These are phyloP conservation scores for Tolypocladium ovalisporum DNA, from an alignment of 2,329 filamentous ascomycete genomes.

Conservation along the genomic window DNA sequence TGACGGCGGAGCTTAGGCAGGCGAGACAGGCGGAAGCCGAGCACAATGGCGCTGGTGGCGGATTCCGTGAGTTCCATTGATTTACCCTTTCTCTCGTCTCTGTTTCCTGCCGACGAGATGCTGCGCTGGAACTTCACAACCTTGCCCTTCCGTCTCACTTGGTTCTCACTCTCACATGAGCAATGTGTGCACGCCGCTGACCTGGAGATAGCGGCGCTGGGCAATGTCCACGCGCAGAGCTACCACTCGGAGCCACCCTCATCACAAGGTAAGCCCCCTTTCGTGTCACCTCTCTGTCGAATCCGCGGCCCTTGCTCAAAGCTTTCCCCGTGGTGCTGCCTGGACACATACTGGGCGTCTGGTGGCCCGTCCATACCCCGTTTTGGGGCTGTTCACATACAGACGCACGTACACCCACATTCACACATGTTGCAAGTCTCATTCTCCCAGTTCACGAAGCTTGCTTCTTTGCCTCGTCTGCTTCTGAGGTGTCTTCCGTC, in stretches of 20 bases:
- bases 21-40: not conserved
- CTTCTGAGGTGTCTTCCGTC: not conserved
- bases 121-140: not conserved
- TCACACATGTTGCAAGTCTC: not conserved
- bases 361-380: not conserved
- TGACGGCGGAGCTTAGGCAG: slow-evolving; percentile 19
- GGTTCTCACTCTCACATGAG: not conserved
- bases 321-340: not conserved
- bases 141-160: not conserved
- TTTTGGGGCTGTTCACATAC: not conserved
- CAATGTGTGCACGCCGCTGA: not conserved
- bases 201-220: not conserved
- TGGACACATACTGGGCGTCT: not conserved
- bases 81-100: not conserved
- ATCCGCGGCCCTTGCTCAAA: not conserved
- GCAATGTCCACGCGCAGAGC: not conserved
- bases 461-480: not conserved
- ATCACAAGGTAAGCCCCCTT: not conserved
- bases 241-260: not conserved
- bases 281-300: not conserved
- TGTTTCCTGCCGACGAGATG: not conserved
- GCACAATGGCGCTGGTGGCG: not conserved
- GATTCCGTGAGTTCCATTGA: not conserved
- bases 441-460: not conserved
- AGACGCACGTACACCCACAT: no score